Conservation (phyloP, 768 basidiomycete species). For the Russula brevipes region DNA sequence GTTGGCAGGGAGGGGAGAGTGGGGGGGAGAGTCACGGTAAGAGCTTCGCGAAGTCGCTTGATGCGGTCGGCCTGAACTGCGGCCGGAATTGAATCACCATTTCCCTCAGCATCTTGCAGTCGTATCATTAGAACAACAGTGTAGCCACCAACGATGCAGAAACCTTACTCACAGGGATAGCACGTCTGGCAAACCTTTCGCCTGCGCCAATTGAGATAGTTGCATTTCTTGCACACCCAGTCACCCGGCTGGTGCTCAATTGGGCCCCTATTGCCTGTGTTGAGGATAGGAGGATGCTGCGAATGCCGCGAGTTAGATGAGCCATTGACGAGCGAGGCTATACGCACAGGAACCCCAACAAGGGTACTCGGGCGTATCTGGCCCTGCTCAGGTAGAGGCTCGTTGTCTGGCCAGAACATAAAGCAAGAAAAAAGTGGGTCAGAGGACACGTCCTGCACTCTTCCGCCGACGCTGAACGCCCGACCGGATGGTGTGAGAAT, state of each 20-base stretch:
- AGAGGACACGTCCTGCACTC: slow-evolving; percentile 70
- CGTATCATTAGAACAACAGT: slow-evolving; percentile 13
- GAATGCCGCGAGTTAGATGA: slow-evolving; percentile 16
- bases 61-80: slow-evolving; percentile 84
- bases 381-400: slow-evolving; percentile 72
- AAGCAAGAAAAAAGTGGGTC: slow-evolving; percentile 71
- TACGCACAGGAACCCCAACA: slow-evolving; percentile 49
- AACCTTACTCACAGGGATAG: slow-evolving; percentile 58
- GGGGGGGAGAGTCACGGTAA: slow-evolving; percentile 30
- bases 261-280: slow-evolving; percentile 83
- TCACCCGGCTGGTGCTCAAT: slow-evolving; percentile 66
- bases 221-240: slow-evolving; percentile 74
- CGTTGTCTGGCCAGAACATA: slow-evolving; percentile 92
- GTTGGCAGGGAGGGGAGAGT: slow-evolving; percentile 4
- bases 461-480: slow-evolving; percentile 68
- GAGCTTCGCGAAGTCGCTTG: slow-evolving; percentile 68
- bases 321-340: background rate
- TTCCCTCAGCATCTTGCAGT: slow-evolving; percentile 71
- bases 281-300: slow-evolving; percentile 80
- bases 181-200: slow-evolving; percentile 89
- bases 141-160: background rate
- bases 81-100: slow-evolving; percentile 80
- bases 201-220: slow-evolving; percentile 83
- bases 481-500: slow-evolving; percentile 80
- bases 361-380: slow-evolving; percentile 61